phyloP scores from a whole-genome alignment of 1,284 basidiomycete genomes.

The Ceratobasidium sp. region DNA sequence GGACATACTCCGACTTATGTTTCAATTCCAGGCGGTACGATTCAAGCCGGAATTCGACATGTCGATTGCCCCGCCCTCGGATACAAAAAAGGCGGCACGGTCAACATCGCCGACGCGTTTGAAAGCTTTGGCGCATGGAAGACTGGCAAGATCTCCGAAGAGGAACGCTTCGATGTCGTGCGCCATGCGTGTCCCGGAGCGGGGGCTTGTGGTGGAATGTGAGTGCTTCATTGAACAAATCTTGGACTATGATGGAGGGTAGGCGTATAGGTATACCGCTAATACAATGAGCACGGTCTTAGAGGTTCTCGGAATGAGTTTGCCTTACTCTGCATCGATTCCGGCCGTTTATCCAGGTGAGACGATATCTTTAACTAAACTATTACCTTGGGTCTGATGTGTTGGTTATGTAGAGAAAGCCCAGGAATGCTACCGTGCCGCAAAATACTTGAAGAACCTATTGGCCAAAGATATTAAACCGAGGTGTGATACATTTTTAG shows the following conservation, averaged over 20 bases:
- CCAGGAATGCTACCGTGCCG: constrained; percentile 86
- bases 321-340: constrained; percentile 87
- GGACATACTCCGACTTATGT: constrained; percentile 7
- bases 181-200: constrained; percentile 83
- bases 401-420: constrained; percentile 65
- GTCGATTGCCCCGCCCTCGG: constrained; percentile 82
- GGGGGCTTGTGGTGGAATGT: constrained; percentile 85
- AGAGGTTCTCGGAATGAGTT: constrained; percentile 90
- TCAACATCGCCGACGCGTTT: constrained; percentile 84
- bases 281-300: constrained; percentile 91
- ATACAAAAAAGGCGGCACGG: constrained; percentile 76
- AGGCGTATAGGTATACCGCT: constrained; percentile 54
- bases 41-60: constrained; percentile 75
- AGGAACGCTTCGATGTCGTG: constrained; percentile 80
- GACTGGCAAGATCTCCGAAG: constrained; percentile 76
- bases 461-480: constrained; percentile 90
- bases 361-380: constrained; percentile 41
- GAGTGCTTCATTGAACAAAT: constrained; percentile 59
- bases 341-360: constrained; percentile 79
- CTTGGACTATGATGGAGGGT: neutral
- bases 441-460: constrained; percentile 80
- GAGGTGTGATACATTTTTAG: constrained; percentile 54
- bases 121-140: constrained; percentile 83
- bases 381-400: neutral
- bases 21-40: constrained; percentile 56